These are phyloP conservation scores for Ophiostoma tasmaniense DNA, from an alignment of 2,329 filamentous ascomycete genomes.

Conservation along the genomic window DNA sequence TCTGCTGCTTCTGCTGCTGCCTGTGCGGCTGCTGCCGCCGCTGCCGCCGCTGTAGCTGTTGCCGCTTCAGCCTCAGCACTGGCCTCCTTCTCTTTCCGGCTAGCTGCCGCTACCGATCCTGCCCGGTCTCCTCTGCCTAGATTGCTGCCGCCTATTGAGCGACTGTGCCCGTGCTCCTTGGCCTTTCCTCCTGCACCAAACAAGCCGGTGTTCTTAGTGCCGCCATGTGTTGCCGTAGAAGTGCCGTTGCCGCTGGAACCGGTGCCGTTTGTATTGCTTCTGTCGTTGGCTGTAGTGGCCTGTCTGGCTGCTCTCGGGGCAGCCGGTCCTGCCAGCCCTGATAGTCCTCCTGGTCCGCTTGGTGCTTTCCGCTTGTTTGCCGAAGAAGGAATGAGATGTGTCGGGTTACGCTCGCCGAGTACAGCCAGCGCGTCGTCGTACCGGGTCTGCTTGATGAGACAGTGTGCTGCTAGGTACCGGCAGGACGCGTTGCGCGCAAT, in stretches of 20 bases:
- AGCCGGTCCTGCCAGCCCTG: constrained; percentile 33
- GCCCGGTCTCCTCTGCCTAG: constrained; percentile 13
- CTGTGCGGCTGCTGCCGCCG: constrained; percentile 5
- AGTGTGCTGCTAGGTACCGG: constrained; percentile 87
- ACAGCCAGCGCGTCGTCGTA: constrained; percentile 81
- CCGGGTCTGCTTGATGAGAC: constrained; percentile 83
- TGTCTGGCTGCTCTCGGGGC: constrained; percentile 14
- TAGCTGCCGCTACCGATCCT: constrained; percentile 27
- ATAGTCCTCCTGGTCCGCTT: neutral
- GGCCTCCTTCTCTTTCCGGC: constrained; percentile 23
- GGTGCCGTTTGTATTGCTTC: neutral
- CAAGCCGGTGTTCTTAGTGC: constrained; percentile 6
- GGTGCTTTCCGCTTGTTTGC: constrained; percentile 57
- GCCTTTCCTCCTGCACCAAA: constrained; percentile 18
- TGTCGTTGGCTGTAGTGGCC: neutral
- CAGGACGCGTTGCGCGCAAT: constrained; percentile 75
- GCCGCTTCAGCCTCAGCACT: constrained; percentile 8
- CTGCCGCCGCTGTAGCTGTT: constrained; percentile 9
- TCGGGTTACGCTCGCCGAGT: constrained; percentile 89
- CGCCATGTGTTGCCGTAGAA: neutral
- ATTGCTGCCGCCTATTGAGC: constrained; percentile 1
- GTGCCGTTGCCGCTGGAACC: neutral
- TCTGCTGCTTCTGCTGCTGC: constrained; percentile 13
- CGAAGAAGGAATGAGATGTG: constrained; percentile 65
- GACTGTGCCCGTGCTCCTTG: constrained; percentile 7